Evolutionary conservation across 78 protist genomes (phyloP).

Genomic region (Cavenderia fasciculata): DNA sequence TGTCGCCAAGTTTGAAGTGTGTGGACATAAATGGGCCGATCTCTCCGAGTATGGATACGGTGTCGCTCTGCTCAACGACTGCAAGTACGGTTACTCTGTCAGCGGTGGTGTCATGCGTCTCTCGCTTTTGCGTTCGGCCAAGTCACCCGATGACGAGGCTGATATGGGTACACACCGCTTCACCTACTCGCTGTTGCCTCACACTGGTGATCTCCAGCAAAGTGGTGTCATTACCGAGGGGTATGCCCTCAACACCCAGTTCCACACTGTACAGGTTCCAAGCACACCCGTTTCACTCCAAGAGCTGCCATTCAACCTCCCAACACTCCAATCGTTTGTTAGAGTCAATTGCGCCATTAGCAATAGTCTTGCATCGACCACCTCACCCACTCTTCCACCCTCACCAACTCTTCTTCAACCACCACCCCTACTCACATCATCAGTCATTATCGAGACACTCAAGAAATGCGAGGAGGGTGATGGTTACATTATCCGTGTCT

Average conservation of each 20-base stretch:
- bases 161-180: slow-evolving; percentile 90
- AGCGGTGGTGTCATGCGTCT: slow-evolving; percentile 59
- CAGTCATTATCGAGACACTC: slow-evolving; percentile 64
- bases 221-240: slow-evolving; percentile 61
- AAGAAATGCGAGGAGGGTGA: slow-evolving; percentile 70
- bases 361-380: too few relatives aligned
- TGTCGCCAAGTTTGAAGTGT: slow-evolving; percentile 86
- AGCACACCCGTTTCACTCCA: not conserved
- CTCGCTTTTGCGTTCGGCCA: slow-evolving; percentile 85
- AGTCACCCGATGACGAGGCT: slow-evolving; percentile 84
- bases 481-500: slow-evolving; percentile 66
- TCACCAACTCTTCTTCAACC: too few relatives aligned
- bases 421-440: too few relatives aligned
- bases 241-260: slow-evolving; percentile 8
- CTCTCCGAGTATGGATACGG: slow-evolving; percentile 85
- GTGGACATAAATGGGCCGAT: slow-evolving; percentile 87
- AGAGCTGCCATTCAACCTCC: not conserved
- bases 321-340: too few relatives aligned
- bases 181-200: slow-evolving; percentile 83
- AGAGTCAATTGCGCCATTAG: slow-evolving; percentile 22
- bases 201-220: slow-evolving; percentile 65
- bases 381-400: too few relatives aligned
- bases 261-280: not conserved
- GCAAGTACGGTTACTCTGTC: slow-evolving; percentile 88
- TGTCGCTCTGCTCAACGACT: slow-evolving; percentile 88